Evolutionary conservation across 768 basidiomycete genomes (phyloP).

Genomic region (Tulasnella sp.): DNA sequence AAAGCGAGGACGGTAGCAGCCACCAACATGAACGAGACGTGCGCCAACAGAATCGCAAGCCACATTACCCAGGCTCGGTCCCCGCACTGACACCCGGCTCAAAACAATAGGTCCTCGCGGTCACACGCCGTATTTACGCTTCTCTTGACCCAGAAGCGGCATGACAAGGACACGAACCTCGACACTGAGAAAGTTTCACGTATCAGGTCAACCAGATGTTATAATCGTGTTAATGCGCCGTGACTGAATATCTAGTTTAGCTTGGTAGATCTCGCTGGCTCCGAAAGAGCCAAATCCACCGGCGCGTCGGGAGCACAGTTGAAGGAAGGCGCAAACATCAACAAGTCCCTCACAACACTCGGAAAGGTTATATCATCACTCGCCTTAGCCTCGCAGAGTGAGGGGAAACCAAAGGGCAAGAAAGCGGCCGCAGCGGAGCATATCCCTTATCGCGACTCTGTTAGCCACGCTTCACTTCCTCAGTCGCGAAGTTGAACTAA

Average conservation of each 20-base stretch:
- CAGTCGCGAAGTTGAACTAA: neutral
- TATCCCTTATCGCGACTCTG: conserved; percentile 95
- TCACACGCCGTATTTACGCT: conserved; percentile 98
- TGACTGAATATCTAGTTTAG: conserved; percentile 30
- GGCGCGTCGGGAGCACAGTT: conserved; percentile 93
- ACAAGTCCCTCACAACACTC: conserved; percentile 94
- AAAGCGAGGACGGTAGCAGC: conserved; percentile 97
- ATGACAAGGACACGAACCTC: conserved; percentile 72
- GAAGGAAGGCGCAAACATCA: conserved; percentile 98
- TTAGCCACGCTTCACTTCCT: conserved; percentile 30
- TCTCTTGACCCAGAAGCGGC: conserved; percentile 82
- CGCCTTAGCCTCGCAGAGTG: conserved; percentile 52
- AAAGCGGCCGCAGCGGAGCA: conserved; percentile 87
- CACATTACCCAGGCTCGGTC: no score
- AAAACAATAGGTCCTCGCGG: conserved; percentile 61
- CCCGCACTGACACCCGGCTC: neutral
- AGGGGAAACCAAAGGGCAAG: conserved; percentile 45
- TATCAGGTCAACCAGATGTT: conserved; percentile 51
- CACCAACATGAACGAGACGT: conserved; percentile 99
- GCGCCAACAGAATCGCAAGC: conserved; percentile 24
- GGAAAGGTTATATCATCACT: conserved; percentile 95
- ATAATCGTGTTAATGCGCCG: neutral
- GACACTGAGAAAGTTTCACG: conserved; percentile 98
- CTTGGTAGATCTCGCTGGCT: conserved; percentile 92
- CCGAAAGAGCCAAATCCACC: conserved; percentile 93